A percentile compares a stretch with the other conserved stretches of the same genome.
Evolutionary conservation across 2,329 filamentous ascomycete species (phyloP).

Genomic region (Stagonosporopsis vannaccii): DNA sequence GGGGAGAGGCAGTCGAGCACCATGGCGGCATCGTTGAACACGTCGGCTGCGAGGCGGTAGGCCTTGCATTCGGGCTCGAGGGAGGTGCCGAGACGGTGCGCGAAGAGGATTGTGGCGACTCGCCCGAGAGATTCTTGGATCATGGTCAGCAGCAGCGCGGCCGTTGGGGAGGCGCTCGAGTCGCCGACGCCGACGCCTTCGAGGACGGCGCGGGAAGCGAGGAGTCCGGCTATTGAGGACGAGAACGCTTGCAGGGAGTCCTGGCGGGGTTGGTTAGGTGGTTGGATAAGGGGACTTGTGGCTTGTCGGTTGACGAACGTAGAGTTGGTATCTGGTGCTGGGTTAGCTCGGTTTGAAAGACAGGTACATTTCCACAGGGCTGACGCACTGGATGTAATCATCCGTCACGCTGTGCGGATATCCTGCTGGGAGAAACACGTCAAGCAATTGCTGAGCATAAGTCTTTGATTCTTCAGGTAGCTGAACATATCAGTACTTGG

Average conservation of each 20-base stretch:
- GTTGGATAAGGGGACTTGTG: no score
- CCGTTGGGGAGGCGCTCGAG: slow-evolving; percentile 77
- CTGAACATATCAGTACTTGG: slow-evolving; percentile 7
- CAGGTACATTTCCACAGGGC: no score
- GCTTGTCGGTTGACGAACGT: slow-evolving; percentile 55
- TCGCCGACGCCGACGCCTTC: slow-evolving; percentile 83
- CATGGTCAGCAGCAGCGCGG: slow-evolving; percentile 81
- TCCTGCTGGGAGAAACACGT: slow-evolving; percentile 85
- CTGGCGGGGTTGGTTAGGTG: slow-evolving; percentile 34
- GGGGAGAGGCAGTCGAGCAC: slow-evolving; percentile 86
- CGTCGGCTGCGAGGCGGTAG: slow-evolving; percentile 84
- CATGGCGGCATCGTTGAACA: slow-evolving; percentile 88
- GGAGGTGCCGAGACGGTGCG: slow-evolving; percentile 78
- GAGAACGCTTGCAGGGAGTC: slow-evolving; percentile 87
- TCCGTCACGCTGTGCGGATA: slow-evolving; percentile 85
- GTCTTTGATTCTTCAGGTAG: slow-evolving; percentile 27
- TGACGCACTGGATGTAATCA: slow-evolving; percentile 75
- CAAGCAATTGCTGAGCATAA: slow-evolving; percentile 58
- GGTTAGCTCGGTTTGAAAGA: background rate
- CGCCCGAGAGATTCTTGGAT: slow-evolving; percentile 83
- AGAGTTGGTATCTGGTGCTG: slow-evolving; percentile 68
- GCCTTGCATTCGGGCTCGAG: slow-evolving; percentile 91
- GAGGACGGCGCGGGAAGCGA: slow-evolving; percentile 75
- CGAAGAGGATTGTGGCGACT: slow-evolving; percentile 85
- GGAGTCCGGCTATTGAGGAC: slow-evolving; percentile 78